Evolutionary conservation across 2,329 filamentous ascomycete species (phyloP).

Genomic region (Ceratocystis smalleyi): DNA sequence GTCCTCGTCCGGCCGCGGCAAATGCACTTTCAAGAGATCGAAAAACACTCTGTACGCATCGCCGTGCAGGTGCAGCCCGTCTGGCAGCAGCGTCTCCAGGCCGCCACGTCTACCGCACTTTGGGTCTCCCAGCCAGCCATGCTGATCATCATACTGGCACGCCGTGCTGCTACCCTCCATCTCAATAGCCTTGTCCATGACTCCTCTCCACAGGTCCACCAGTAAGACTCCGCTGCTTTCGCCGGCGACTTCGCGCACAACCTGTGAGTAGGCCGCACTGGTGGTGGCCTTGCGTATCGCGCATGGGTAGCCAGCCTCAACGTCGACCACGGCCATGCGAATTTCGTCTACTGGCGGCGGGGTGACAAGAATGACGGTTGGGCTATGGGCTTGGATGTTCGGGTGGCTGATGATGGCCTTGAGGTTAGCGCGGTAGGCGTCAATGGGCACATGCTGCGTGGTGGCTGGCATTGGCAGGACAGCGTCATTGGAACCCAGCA

Average conservation of each 20-base stretch:
- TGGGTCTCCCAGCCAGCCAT: slow-evolving; percentile 36
- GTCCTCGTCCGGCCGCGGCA: slow-evolving; percentile 31
- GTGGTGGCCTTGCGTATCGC: slow-evolving; percentile 32
- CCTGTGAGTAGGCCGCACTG: slow-evolving; percentile 41
- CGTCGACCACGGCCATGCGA: slow-evolving; percentile 37
- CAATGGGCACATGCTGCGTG: slow-evolving; percentile 63
- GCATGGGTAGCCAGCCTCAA: slow-evolving; percentile 30
- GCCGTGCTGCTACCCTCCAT: slow-evolving; percentile 26
- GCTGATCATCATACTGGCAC: slow-evolving; percentile 32
- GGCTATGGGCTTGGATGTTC: slow-evolving; percentile 50
- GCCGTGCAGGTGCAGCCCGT: slow-evolving; percentile 42
- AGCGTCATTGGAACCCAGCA: slow-evolving; percentile 86
- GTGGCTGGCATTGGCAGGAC: slow-evolving; percentile 46
- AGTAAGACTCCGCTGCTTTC: slow-evolving; percentile 51
- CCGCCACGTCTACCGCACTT: slow-evolving; percentile 36
- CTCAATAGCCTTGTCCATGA: slow-evolving; percentile 55
- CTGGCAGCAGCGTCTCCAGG: slow-evolving; percentile 37
- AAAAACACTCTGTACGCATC: slow-evolving; percentile 39
- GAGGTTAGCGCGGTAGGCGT: slow-evolving; percentile 59
- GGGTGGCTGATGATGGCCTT: slow-evolving; percentile 57
- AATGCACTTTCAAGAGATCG: slow-evolving; percentile 29
- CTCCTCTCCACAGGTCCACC: slow-evolving; percentile 63
- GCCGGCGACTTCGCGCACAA: slow-evolving; percentile 51
- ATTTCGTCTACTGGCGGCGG: slow-evolving; percentile 75
- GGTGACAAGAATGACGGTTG: slow-evolving; percentile 61